A percentile compares a stretch with the other conserved stretches of the same genome.
phyloP scores from a whole-genome alignment of 1,284 basidiomycete genomes.

The Tilletia walkeri region DNA sequence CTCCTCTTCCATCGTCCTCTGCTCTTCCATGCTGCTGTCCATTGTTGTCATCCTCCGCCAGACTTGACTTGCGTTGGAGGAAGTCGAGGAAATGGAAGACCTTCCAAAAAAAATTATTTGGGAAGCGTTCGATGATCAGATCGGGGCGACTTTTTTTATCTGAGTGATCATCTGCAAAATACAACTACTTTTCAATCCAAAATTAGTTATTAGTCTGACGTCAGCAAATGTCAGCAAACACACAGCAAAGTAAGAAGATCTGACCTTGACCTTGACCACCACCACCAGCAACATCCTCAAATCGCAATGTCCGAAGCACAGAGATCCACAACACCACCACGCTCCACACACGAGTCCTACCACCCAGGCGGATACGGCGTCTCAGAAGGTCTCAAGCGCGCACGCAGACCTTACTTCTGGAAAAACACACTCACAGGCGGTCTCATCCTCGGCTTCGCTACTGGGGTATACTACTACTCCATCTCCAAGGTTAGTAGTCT shows the following conservation, averaged over 20 bases:
- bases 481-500: slow-evolving; percentile 60
- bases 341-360: slow-evolving; percentile 38
- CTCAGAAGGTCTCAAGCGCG: slow-evolving; percentile 67
- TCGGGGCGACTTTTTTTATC: too few relatives aligned
- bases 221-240: too few relatives aligned
- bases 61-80: too few relatives aligned
- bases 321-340: neutral
- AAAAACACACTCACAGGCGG: slow-evolving; percentile 78
- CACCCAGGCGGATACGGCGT: slow-evolving; percentile 44
- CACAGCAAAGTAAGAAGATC: neutral
- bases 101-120: too few relatives aligned
- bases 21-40: neutral
- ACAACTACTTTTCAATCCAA: too few relatives aligned
- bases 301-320: slow-evolving; percentile 5
- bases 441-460: slow-evolving; percentile 70
- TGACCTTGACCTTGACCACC: neutral
- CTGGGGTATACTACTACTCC: slow-evolving; percentile 86
- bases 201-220: too few relatives aligned
- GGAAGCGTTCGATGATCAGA: too few relatives aligned
- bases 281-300: too few relatives aligned
- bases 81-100: too few relatives aligned
- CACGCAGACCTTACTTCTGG: slow-evolving; percentile 75
- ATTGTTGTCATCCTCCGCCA: neutral
- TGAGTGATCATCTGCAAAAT: too few relatives aligned
- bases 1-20: neutral